A percentile compares a stretch with the other conserved stretches of the same genome.
Evolutionary conservation across 257 asterid genomes (phyloP).

Genomic region (Solanum sejunctum): DNA sequence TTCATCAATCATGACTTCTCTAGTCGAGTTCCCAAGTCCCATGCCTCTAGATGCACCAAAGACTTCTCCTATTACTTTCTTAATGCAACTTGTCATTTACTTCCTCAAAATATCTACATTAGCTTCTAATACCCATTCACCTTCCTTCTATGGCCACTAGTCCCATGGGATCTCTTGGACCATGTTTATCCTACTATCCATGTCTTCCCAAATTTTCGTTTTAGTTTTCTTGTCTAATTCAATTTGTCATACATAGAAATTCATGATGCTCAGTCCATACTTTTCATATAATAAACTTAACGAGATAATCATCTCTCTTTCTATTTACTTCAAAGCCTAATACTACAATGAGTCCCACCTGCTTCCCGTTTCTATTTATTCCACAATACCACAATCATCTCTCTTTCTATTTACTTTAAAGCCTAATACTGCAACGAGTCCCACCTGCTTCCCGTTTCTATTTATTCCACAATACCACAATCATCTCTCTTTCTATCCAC

Average conservation of each 20-base stretch:
- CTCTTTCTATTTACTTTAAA: neutral
- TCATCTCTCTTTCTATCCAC: neutral
- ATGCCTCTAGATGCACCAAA: neutral
- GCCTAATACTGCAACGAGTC: neutral
- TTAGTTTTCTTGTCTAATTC: neutral
- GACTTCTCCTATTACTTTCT: neutral
- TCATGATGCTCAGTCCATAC: neutral
- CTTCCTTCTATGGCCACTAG: neutral
- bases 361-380: neutral
- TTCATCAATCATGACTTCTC: neutral
- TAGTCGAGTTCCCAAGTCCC: neutral
- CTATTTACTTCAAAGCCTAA: neutral
- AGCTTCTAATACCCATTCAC: neutral
- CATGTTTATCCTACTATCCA: neutral
- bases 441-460: neutral
- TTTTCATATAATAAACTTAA: neutral
- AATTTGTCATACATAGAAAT: neutral
- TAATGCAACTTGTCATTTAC: neutral
- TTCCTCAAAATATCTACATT: neutral
- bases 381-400: neutral
- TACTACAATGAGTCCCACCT: neutral
- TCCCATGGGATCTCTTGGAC: neutral
- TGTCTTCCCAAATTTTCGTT: neutral
- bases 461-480: neutral
- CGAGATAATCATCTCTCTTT: neutral